Percentiles rank a stretch among this genome's conserved stretches.
These are phyloP conservation scores for Hypomontagnella submonticulosa DNA, from an alignment of 495 filamentous ascomycete genomes.

Conservation along the genomic window DNA sequence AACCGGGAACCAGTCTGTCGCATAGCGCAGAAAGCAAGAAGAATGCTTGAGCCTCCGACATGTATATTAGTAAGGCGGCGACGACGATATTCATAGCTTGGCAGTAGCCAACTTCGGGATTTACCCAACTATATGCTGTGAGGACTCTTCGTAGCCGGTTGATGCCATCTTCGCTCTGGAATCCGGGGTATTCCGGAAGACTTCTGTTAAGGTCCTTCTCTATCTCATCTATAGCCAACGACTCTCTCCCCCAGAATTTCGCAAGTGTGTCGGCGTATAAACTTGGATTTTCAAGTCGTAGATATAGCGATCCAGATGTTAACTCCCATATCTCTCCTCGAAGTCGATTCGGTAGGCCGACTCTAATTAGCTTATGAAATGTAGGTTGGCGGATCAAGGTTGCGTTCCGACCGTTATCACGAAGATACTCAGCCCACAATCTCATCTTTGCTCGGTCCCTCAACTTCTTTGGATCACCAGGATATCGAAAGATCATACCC, in stretches of 20 bases:
- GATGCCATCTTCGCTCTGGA: conserved; percentile 96
- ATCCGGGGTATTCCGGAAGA: conserved; percentile 95
- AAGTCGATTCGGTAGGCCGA: conserved; percentile 92
- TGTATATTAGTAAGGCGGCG: conserved; percentile 94
- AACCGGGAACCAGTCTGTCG: conserved; percentile 91
- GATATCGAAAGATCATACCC: conserved; percentile 93
- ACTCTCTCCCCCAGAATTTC: conserved; percentile 83
- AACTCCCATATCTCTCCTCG: conserved; percentile 97
- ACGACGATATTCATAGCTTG: conserved; percentile 99
- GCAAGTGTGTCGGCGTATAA: conserved; percentile 84
- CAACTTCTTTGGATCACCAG: conserved; percentile 94
- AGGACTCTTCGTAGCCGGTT: conserved; percentile 87
- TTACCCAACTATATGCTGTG: conserved; percentile 96
- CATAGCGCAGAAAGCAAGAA: conserved; percentile 92
- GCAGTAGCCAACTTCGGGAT: conserved; percentile 95
- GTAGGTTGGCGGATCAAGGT: conserved; percentile 94
- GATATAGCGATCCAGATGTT: conserved; percentile 87
- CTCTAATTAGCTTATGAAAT: conserved; percentile 95
- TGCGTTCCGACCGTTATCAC: conserved; percentile 93
- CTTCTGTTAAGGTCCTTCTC: conserved; percentile 98
- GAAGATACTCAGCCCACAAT: conserved; percentile 93
- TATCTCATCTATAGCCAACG: conserved; percentile 96
- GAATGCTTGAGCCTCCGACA: conserved; percentile 96
- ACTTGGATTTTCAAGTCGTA: conserved; percentile 85
- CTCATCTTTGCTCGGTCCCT: conserved; percentile 97